Evolutionary conservation across 1,284 basidiomycete species (phyloP).

Genomic region (Phellopilus nigrolimitatus): DNA sequence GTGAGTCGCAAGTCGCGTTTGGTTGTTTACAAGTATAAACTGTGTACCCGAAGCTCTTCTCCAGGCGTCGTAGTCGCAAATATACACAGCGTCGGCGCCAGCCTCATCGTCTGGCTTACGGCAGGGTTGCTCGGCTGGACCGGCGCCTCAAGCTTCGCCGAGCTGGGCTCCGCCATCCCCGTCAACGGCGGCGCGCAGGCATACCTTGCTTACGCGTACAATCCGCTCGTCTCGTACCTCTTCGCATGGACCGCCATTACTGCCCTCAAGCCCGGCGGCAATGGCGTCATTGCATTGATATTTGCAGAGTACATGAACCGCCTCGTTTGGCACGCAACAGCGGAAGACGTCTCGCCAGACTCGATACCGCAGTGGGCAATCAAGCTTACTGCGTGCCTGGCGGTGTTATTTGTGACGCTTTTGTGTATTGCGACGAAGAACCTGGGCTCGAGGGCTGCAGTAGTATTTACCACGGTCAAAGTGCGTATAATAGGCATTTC

Average conservation of each 20-base stretch:
- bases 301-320: slow-evolving; percentile 87
- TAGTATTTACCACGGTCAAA: slow-evolving; percentile 87
- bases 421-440: slow-evolving; percentile 79
- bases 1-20: slow-evolving; percentile 38
- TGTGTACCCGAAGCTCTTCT: slow-evolving; percentile 54
- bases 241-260: slow-evolving; percentile 90
- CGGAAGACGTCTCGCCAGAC: slow-evolving; percentile 62
- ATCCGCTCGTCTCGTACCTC: slow-evolving; percentile 80
- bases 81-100: slow-evolving; percentile 81
- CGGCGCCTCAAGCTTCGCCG: slow-evolving; percentile 87
- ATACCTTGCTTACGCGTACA: slow-evolving; percentile 87
- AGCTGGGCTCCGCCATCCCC: slow-evolving; percentile 80
- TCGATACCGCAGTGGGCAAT: slow-evolving; percentile 90
- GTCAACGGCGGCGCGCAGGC: slow-evolving; percentile 90
- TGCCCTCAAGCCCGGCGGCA: slow-evolving; percentile 77
- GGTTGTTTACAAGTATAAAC: not conserved
- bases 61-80: slow-evolving; percentile 89
- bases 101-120: slow-evolving; percentile 73
- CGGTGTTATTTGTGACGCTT: slow-evolving; percentile 67
- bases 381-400: slow-evolving; percentile 78
- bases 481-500: slow-evolving; percentile 35
- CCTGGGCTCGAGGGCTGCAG: slow-evolving; percentile 76
- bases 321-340: slow-evolving; percentile 63
- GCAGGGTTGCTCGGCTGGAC: slow-evolving; percentile 89
- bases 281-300: slow-evolving; percentile 67